Conservation (phyloP, 78 protist species). For the Emiliania huxleyi region DNA sequence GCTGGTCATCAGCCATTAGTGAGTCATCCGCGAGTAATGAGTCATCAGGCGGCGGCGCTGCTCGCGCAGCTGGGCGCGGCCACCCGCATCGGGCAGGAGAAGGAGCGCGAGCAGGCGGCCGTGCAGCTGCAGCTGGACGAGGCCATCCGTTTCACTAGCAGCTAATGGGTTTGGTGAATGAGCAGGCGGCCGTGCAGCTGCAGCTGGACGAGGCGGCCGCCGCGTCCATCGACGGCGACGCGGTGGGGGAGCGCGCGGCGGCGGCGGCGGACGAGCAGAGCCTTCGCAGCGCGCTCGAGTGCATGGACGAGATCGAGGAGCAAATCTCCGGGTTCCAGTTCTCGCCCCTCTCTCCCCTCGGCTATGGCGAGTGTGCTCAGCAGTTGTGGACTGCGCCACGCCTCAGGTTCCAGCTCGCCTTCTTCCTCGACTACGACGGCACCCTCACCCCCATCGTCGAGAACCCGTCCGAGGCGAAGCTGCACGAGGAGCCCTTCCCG, state of each 20-base stretch:
- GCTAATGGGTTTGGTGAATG: too few species aligned
- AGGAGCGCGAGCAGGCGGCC: not conserved
- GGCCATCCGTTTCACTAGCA: too few species aligned
- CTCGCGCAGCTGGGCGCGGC: not conserved
- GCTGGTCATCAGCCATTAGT: too few species aligned
- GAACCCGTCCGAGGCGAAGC: not conserved
- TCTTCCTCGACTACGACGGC: slow-evolving; percentile 24
- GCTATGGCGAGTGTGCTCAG: too few species aligned
- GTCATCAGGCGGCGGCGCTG: not conserved
- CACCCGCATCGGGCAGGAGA: not conserved
- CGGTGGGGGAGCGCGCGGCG: too few species aligned
- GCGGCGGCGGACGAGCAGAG: not conserved
- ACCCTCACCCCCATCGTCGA: slow-evolving; percentile 6
- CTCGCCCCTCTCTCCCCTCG: too few species aligned
- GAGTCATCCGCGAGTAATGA: too few species aligned
- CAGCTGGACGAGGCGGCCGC: too few species aligned
- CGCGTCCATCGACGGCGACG: too few species aligned
- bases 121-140: not conserved
- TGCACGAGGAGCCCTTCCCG: too few species aligned
- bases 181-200: too few species aligned
- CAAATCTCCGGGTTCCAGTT: not conserved
- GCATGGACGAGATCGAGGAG: not conserved
- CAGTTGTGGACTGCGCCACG: too few species aligned
- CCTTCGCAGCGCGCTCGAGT: not conserved
- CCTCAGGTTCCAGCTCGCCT: not conserved